Base-by-base conservation (phyloP, 2,329 filamentous ascomycete genomes). In the Colletotrichum orbiculare region DNA sequence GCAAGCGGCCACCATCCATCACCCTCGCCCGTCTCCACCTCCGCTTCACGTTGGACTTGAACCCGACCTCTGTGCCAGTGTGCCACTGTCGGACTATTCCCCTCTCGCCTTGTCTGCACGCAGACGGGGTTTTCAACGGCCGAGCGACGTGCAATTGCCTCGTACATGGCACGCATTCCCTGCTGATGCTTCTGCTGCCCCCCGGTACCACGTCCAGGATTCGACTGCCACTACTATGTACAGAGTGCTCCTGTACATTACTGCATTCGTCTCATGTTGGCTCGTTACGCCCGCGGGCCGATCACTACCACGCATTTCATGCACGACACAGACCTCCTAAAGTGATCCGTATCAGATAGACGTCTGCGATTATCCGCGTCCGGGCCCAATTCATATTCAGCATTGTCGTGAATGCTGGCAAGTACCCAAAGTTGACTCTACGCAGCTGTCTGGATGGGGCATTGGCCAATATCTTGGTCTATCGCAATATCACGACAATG, bases 311-410 rank as follows among this genome's bases (percentile, higher is more conserved):
- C 33, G 49, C 63, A 49, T 37, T 55, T 53, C 33, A 52, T 66
- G 63, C 63, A 66, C 66, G 54, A 59, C 63, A 57, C 63, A 58
- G 54, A 50, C 63, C 66, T 46, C 35, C 53, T 33, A 54, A 58
- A 39, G 54, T 53, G 59, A 53, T 45, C 39, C 57, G 63, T 57
- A 25, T 58, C 66, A 67, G 58, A 59, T 59, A 67, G 43, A 63
- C 17, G 39, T 39, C 17, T 54, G 56, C 17, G 41, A 15, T 15
- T 35, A 11, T 41, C 42, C 25, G 46, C 15, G 17, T 48, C 49
- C 33, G 47, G 57, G 43, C 35, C 42, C 49, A 54, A 37, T 33
- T 47, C 53, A 39, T 43, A 17, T 46, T 38, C 9, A n/a, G 10
- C 25, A 47, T 48, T 33, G 12, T 58, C 17, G 17, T 12, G 47